Evolutionary conservation across 208 protist species (phyloP).

Genomic region (Tetramitus jugosus): DNA sequence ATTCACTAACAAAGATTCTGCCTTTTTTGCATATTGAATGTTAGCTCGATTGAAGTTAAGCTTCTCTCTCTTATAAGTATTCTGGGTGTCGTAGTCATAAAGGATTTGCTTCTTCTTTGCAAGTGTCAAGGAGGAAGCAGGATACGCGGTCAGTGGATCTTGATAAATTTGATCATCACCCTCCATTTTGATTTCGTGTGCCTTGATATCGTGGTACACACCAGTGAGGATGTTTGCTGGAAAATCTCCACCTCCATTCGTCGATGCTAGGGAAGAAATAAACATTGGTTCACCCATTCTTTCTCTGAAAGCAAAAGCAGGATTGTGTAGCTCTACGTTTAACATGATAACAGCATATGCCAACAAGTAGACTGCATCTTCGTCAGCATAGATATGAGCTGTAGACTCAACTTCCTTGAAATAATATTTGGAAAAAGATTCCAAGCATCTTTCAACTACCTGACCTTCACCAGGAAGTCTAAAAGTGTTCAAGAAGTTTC

Average conservation of each 20-base stretch:
- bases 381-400: conserved; percentile 49
- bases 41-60: too few relatives aligned
- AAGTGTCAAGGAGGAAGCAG: not conserved
- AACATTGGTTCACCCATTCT: conserved; percentile 88
- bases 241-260: conserved; percentile 77
- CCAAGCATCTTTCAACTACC: conserved; percentile 78
- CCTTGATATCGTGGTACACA: conserved; percentile 82
- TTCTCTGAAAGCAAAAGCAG: conserved; percentile 37
- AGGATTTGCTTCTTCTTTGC: too few relatives aligned
- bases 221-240: conserved; percentile 50
- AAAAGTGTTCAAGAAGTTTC: conserved; percentile 62
- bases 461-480: conserved; percentile 74
- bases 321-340: conserved; percentile 75
- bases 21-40: not conserved
- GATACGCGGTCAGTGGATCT: too few relatives aligned
- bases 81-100: not conserved
- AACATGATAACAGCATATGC: conserved; percentile 81
- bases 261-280: conserved; percentile 80
- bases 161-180: conserved; percentile 34
- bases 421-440: conserved; percentile 74
- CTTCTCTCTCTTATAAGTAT: too few relatives aligned
- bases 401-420: too few relatives aligned
- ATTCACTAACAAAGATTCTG: not conserved
- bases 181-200: conserved; percentile 77
- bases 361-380: conserved; percentile 70